Evolutionary conservation across 805 yeast species (phyloP).

Genomic region (Candida jianshihensis): DNA sequence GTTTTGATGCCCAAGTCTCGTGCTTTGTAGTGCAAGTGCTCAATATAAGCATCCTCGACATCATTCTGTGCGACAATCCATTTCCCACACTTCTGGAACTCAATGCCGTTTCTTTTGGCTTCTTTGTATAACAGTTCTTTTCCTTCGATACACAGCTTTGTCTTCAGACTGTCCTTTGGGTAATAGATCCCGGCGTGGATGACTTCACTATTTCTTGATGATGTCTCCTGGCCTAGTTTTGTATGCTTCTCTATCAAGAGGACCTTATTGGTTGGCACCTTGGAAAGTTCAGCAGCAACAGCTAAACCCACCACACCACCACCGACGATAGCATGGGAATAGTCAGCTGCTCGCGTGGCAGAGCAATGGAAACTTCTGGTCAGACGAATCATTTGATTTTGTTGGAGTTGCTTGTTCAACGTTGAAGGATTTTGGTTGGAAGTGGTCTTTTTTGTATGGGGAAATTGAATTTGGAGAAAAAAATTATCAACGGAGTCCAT

Average conservation of each 20-base stretch:
- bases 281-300: slow-evolving; percentile 61
- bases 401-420: too few species aligned
- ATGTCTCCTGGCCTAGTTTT: slow-evolving; percentile 69
- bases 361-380: slow-evolving; percentile 2
- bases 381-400: too few species aligned
- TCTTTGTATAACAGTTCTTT: slow-evolving; percentile 56
- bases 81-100: slow-evolving; percentile 64
- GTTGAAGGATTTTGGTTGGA: too few species aligned
- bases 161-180: slow-evolving; percentile 61
- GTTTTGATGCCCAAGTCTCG: slow-evolving; percentile 50
- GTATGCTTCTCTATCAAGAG: slow-evolving; percentile 63
- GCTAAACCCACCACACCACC: slow-evolving; percentile 86
- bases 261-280: slow-evolving; percentile 41
- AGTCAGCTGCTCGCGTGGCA: slow-evolving; percentile 31
- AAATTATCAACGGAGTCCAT: not conserved
- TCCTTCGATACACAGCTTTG: slow-evolving; percentile 68
- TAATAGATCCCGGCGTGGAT: slow-evolving; percentile 88
- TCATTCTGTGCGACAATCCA: slow-evolving; percentile 84
- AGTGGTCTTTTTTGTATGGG: too few species aligned
- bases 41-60: slow-evolving; percentile 51
- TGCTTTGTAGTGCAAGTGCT: slow-evolving; percentile 44
- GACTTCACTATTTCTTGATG: slow-evolving; percentile 88
- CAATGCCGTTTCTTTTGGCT: slow-evolving; percentile 40
- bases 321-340: slow-evolving; percentile 69
- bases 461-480: not conserved